Percentiles rank a stretch among this genome's conserved stretches.
Evolutionary conservation across 495 filamentous ascomycete species (phyloP).

Genomic region (Xylaria intraflava): DNA sequence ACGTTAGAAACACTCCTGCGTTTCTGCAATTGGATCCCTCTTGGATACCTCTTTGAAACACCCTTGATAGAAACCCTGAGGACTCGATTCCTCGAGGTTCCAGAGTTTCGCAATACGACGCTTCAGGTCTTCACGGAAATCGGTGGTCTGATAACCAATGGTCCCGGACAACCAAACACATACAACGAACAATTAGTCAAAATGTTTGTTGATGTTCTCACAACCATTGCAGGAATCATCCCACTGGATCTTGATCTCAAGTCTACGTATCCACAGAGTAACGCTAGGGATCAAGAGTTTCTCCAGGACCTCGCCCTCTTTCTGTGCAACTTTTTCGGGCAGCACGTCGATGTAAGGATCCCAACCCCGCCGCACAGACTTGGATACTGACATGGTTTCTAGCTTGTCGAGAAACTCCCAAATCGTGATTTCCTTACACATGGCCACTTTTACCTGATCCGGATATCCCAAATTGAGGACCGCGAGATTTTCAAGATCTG

Average conservation of each 20-base stretch:
- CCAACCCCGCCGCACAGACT: neutral
- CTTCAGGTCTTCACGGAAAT: conserved; percentile 97
- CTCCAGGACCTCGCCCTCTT: conserved; percentile 95
- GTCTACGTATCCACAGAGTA: conserved; percentile 80
- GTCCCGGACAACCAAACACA: conserved; percentile 54
- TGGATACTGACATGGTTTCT: conserved; percentile 21
- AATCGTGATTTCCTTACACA: conserved; percentile 92
- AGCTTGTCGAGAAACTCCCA: conserved; percentile 92
- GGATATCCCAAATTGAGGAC: conserved; percentile 96
- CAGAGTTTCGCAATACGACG: conserved; percentile 93
- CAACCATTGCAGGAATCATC: conserved; percentile 81
- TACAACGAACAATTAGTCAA: conserved; percentile 91
- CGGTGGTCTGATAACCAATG: conserved; percentile 74
- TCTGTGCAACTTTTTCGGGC: conserved; percentile 89
- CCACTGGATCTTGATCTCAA: conserved; percentile 85
- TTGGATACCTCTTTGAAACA: conserved; percentile 98
- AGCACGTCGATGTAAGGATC: conserved; percentile 71
- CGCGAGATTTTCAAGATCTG: conserved; percentile 99
- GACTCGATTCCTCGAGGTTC: conserved; percentile 78
- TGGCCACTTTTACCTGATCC: conserved; percentile 94
- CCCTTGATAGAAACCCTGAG: conserved; percentile 90
- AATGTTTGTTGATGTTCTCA: conserved; percentile 96
- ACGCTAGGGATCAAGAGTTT: conserved; percentile 92
- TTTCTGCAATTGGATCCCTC: conserved; percentile 97
- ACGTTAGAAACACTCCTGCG: conserved; percentile 90